Evolutionary conservation across 805 yeast species (phyloP), one percentile per base, ranked within the genome.

Genomic region (Candida vartiovaarae): DNA sequence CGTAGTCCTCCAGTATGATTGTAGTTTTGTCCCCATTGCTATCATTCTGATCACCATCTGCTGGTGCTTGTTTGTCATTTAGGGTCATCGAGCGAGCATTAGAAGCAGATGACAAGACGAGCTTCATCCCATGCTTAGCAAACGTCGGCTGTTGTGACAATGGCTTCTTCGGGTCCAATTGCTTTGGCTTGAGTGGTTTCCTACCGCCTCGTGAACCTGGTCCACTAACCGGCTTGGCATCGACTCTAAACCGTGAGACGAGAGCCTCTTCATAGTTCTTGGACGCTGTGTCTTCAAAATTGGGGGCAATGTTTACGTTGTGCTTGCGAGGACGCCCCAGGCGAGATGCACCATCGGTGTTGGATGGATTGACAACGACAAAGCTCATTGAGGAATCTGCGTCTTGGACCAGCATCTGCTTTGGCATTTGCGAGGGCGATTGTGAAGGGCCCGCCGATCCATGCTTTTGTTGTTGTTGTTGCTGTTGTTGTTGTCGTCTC

Each of bases 121-220:
- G 31, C 37, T 28, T 31, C 32, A 20, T 28, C 27, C 31, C 37
- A 10, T 26, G 34, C 32, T 40, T 45, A 8, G 38, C 33, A 20
- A 51, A 51, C 10, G 45, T 41, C 9, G 47, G 36, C 15, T 36
- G 46, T 23, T 42, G 15, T 6, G 38, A 25, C 24, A 34, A 32
- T 8, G 36, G 29, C 20, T 25, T 26, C 20, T 15, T 15, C 20
- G 20, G 20, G 20, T 15, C 20, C 20, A 15, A 15, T 15, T 15
- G 20, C 20, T 15, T 15, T 8, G 29, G 15, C 32, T 32, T 41
- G 20, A 15, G 20, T 4, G 40, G 42, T 36, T 48, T 49, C 29
- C 52, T 44, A 11, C 59, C 58, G 23, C 59, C 58, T 45, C 62
- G 49, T 8, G 61, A 57, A 2, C 62, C 62, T 1, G 61, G 61